Base-by-base conservation (phyloP, 2,329 filamentous ascomycete species). In the Knoxdaviesia capensis region DNA sequence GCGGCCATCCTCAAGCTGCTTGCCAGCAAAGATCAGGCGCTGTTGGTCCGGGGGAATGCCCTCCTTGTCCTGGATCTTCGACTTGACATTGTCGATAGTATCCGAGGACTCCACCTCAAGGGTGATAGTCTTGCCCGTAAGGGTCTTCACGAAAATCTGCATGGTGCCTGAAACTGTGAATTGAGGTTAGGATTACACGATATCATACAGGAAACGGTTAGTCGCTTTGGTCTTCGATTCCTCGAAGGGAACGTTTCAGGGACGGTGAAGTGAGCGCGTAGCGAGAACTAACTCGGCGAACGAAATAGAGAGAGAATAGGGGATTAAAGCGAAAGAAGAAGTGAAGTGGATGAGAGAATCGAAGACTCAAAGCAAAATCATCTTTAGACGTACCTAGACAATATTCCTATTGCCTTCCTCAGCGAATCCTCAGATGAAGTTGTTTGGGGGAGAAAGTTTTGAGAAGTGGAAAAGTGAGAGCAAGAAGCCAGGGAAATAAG, bases 71-170 rank as follows among this genome's bases (percentile, higher is more conserved):
- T 79, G 70, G 56, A 76, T 76, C 78, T 98, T 96, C 73, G 83
- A 85, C 80, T 96, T 96, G 73, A 98, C 90, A 80, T 96, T 96
- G 79, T 96, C 90, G 69, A 98, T 96, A 62, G 88, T 96, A 71
- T 98, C 90, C 61, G 80, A 88, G 59, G 86, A 94, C 80, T 96
- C 90, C 71, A 96, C 90, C 86, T 98, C 90, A 59, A 98, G 87
- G 81, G 90, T 96, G 81, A 96, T 96, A 64, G 90, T 96, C 82
- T 96, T 96, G 63, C 90, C 90, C 83, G 90, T 96, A 58, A 96
- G 75, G 74, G 76, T 80, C 68, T 80, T 79, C 59, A 80, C 76
- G 70, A 80, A 80, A 64, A 79, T 79, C 71, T 79, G 74, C 74
- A 79, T 79, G 66, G 64, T 74, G 75, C 72, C 72, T 71, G 43